Base-by-base conservation (phyloP, 176 grass and related monocot genomes). In the Bonia amplexicaulis region DNA sequence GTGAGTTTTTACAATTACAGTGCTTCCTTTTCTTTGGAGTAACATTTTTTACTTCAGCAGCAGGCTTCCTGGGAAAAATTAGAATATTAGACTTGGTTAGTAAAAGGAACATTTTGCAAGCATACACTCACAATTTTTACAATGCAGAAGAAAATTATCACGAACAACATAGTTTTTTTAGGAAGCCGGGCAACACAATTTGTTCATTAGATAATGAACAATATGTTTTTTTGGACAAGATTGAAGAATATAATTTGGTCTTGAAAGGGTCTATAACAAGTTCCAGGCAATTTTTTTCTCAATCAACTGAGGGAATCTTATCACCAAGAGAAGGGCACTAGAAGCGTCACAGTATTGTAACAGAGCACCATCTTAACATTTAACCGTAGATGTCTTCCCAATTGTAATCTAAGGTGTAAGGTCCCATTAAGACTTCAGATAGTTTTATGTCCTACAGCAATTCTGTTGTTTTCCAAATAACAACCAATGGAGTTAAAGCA, bases 1-100 rank as follows among this genome's bases (percentile, higher is more conserved):
- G 84, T 15, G 92, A 94, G 54, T 94, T 83, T 79, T 84, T 91
- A 86, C 92, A 94, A 60, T 94, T 94, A 76, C 92, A 94, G 27
- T 87, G 88, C 81, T 87, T 94, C 75, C 91, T 91, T 79, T 86
- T 87, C 71, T 88, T 91, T 59, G 87, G 85, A 49, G 87, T 87
- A 35, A 37, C 81, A 85, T 42, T 85, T 91, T 94, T 91, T 45
- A 70, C 44, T 69, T 94, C 89, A 68, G 54, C 47, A 74, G 87
- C 35, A 77, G 92, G 35, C 69, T 67, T 86, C 76, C 92, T 94
- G 73, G 16, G 35, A 40, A 73, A 84, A 84, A 69, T 20, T 57
- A 85, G 55, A 64, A 54, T 15, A 52, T 42, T 85, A 75, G 14
- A 27, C 51, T 47, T 73, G 41, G 54, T 92, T 23, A 83, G 51